Evolutionary conservation across 2,329 filamentous ascomycete genomes (phyloP).

Genomic region (Sporothrix globosa): DNA sequence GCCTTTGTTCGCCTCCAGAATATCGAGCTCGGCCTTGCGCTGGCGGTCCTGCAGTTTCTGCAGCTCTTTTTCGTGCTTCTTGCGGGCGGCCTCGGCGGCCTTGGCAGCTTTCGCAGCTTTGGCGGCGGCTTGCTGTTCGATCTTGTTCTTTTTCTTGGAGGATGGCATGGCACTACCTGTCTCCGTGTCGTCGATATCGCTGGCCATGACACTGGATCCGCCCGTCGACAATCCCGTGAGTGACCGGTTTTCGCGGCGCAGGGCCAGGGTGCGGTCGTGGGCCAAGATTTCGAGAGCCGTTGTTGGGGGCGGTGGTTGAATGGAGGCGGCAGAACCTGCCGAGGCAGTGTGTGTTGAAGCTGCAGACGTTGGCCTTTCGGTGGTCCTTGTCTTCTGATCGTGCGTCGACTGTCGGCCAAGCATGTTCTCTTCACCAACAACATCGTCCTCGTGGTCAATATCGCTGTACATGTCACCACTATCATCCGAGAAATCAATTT

Average conservation of each 20-base stretch:
- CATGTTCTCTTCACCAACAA: neutral
- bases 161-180: neutral
- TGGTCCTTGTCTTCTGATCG: neutral
- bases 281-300: slow-evolving; percentile 7
- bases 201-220: neutral
- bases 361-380: neutral
- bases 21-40: slow-evolving; percentile 37
- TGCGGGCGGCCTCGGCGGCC: slow-evolving; percentile 38
- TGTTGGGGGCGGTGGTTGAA: slow-evolving; percentile 3
- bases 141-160: neutral
- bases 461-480: slow-evolving; percentile 36
- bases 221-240: neutral
- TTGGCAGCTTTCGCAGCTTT: slow-evolving; percentile 34
- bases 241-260: neutral
- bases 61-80: slow-evolving; percentile 65
- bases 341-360: neutral
- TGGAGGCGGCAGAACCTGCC: neutral
- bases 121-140: neutral
- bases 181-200: slow-evolving; percentile 15
- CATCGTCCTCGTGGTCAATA: slow-evolving; percentile 40
- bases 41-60: slow-evolving; percentile 64
- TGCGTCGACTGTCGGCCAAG: neutral
- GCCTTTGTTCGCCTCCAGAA: slow-evolving; percentile 51
- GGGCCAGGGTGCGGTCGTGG: slow-evolving; percentile 1
- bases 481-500: neutral